Evolutionary conservation across 306 rosid species (phyloP).

Genomic region (Casuarina cunninghamiana): DNA sequence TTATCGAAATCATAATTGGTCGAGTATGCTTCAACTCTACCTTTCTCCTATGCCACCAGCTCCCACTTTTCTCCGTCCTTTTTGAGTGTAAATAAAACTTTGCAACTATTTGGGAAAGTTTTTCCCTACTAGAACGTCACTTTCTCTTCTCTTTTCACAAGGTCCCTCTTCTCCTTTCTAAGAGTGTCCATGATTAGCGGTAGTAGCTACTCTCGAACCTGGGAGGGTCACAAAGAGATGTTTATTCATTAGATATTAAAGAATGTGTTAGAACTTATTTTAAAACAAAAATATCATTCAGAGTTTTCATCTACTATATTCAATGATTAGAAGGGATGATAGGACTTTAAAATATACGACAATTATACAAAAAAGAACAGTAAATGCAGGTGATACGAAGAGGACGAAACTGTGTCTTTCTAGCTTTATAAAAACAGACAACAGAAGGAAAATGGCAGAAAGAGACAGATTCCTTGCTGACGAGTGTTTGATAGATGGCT

Average conservation of each 20-base stretch:
- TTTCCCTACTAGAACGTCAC: constrained; percentile 28
- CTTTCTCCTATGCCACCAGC: constrained; percentile 40
- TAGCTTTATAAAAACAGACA: too few species aligned
- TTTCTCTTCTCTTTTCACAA: constrained; percentile 62
- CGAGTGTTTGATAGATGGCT: constrained; percentile 41
- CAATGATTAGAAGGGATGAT: too few species aligned
- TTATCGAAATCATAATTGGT: constrained; percentile 50
- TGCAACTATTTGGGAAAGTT: constrained; percentile 29
- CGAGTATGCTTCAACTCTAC: constrained; percentile 37
- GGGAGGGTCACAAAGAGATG: constrained; percentile 39
- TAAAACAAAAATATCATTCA: too few species aligned
- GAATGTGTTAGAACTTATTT: constrained; percentile 15
- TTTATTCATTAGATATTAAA: constrained; percentile 31
- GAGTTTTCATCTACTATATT: too few species aligned
- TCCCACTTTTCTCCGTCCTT: constrained; percentile 36
- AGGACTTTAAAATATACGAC: too few species aligned
- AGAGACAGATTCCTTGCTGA: constrained; percentile 26
- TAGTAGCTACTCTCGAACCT: constrained; percentile 26
- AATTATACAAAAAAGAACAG: too few species aligned
- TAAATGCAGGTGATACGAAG: too few species aligned
- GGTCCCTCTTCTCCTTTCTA: constrained; percentile 27
- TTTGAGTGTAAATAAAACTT: constrained; percentile 30
- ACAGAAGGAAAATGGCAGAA: constrained; percentile 22
- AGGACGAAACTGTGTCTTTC: too few species aligned
- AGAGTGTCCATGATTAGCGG: constrained; percentile 47